Evolutionary conservation across 441 rosid species (phyloP).

Genomic region (Geranium incanum): DNA sequence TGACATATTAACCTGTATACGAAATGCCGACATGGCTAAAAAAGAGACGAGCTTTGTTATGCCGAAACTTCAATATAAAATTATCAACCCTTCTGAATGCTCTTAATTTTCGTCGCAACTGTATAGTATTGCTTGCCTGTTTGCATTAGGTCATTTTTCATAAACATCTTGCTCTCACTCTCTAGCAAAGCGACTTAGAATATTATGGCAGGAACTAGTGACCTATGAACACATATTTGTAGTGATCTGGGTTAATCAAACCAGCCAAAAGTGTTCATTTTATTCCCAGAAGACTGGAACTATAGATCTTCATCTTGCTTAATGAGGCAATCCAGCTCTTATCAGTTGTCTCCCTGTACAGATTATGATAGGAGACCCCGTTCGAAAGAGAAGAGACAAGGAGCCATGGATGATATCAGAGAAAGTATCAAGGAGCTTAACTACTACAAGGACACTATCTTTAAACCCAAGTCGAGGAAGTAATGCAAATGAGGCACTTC

Average conservation of each 20-base stretch:
- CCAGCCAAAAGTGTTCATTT: background rate
- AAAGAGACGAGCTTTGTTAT: too few relatives aligned
- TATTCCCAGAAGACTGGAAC: too few relatives aligned
- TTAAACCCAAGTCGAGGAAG: constrained; percentile 41
- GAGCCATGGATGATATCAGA: constrained; percentile 87
- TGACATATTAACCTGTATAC: too few relatives aligned
- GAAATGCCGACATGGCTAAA: too few relatives aligned
- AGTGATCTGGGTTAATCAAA: background rate
- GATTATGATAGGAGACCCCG: constrained; percentile 54
- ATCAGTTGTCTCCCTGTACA: constrained; percentile 24
- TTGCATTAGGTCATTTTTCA: background rate
- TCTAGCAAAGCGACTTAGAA: background rate
- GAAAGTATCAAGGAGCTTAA: constrained; percentile 80
- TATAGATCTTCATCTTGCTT: background rate
- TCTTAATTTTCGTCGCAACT: background rate
- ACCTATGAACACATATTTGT: background rate
- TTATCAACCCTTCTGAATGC: too few relatives aligned
- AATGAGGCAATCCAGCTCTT: background rate
- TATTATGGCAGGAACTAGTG: background rate
- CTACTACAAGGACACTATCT: constrained; percentile 66
- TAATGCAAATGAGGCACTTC: constrained; percentile 19
- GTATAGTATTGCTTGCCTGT: background rate
- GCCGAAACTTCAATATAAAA: too few relatives aligned
- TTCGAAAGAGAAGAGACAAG: constrained; percentile 57
- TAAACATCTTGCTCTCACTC: background rate